These are phyloP conservation scores for Ilex aquifolium DNA, from an alignment of 257 asterid genomes.

Conservation along the genomic window DNA sequence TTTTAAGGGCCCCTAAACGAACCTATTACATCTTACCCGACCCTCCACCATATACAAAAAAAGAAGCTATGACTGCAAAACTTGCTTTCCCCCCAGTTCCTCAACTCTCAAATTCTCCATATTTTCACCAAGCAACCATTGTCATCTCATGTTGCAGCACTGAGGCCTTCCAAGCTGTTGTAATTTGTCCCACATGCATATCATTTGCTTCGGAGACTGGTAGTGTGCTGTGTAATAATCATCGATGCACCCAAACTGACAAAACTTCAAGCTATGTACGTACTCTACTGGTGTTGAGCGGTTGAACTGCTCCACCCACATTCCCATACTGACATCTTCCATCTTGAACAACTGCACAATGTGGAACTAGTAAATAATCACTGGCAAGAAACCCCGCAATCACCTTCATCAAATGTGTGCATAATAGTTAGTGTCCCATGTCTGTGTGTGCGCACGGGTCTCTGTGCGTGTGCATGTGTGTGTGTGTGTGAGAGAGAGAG, in stretches of 20 bases:
- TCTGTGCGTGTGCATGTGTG: not conserved
- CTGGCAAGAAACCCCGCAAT: not conserved
- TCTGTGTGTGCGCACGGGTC: no score
- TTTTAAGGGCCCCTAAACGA: conserved; percentile 6
- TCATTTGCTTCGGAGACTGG: conserved; percentile 92
- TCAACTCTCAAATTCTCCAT: conserved; percentile 7
- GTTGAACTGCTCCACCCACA: conserved; percentile 85
- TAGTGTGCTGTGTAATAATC: conserved; percentile 82
- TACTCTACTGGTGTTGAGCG: conserved; percentile 55
- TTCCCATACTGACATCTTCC: conserved; percentile 98
- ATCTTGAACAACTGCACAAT: conserved; percentile 72
- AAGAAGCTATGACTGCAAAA: conserved; percentile 41
- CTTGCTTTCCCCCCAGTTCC: conserved; percentile 14
- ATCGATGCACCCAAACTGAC: conserved; percentile 86
- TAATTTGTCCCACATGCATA: conserved; percentile 79
- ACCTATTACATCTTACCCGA: conserved; percentile 13
- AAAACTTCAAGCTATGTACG: conserved; percentile 79
- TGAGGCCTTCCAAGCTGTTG: conserved; percentile 45
- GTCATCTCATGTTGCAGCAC: conserved; percentile 89
- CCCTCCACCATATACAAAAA: conserved; percentile 31
- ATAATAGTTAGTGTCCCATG: not conserved
- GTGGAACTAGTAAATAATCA: not conserved
- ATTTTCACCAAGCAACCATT: not conserved
- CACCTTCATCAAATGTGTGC: not conserved
- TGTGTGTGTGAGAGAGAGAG: no score